Evolutionary conservation across 2,329 filamentous ascomycete species (phyloP).

Genomic region (Cordyceps tenuipes): DNA sequence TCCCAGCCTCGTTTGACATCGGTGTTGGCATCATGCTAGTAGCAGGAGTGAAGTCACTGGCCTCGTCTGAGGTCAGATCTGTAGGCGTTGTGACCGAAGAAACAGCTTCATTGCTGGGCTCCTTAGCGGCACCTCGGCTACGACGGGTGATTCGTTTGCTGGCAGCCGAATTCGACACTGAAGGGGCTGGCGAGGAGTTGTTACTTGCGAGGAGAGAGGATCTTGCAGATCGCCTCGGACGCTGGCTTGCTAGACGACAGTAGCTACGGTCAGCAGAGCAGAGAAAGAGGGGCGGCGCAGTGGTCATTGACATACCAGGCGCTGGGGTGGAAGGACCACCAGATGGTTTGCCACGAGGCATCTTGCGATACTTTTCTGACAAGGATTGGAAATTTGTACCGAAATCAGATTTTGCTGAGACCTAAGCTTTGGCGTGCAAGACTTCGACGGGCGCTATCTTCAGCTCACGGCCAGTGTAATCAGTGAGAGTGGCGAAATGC

Average conservation of each 20-base stretch:
- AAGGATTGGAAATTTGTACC: not conserved
- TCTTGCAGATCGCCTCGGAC: not conserved
- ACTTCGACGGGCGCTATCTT: not conserved
- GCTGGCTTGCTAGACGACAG: not conserved
- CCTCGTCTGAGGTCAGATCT: conserved; percentile 23
- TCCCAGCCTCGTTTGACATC: conserved; percentile 8
- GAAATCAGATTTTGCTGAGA: not conserved
- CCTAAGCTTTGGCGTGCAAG: not conserved
- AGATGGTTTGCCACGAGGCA: not conserved
- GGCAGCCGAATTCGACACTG: not conserved
- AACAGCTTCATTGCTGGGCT: conserved; percentile 19
- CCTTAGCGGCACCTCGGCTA: not conserved
- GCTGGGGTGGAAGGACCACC: not conserved
- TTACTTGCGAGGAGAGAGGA: conserved; percentile 5
- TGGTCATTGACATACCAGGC: not conserved
- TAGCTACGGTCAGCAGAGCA: not conserved
- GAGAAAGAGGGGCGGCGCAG: not conserved
- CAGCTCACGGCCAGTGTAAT: not conserved
- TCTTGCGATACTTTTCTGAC: not conserved
- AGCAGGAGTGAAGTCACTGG: conserved; percentile 27
- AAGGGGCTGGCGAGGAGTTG: conserved; percentile 4
- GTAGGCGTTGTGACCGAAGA: conserved; percentile 26
- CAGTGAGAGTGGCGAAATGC: not conserved
- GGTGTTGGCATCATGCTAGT: conserved; percentile 31
- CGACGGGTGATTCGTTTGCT: not conserved